Base-by-base conservation (phyloP, 1,284 basidiomycete species). In the Fomes fomentarius region DNA sequence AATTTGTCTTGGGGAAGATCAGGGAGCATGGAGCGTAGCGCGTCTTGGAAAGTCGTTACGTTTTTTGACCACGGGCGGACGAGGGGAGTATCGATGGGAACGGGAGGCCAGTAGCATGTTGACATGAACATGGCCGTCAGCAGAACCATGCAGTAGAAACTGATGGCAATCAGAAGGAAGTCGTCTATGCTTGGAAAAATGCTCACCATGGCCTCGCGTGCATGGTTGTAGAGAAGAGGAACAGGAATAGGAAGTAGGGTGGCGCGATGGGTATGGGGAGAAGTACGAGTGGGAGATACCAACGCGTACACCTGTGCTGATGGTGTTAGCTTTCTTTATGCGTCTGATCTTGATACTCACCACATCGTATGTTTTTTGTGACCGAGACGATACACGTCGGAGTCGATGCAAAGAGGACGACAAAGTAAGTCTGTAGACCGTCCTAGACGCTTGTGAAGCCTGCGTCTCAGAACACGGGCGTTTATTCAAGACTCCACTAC, bases 71-170 rank as follows among this genome's bases (percentile, higher is more conserved):
- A 87, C 3, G 90, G 84, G 15, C 67, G 68, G 21, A 82, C 77
- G 50, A 91, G 81, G 1, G 79, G 74, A 25, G 79, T 80, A 55
- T 84, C 79, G 38, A 86, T 68, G 11, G 88, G 81, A 42, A 90
- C 80, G 17, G 91, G 87, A 57, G 90, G 87, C 90, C 90, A 91
- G 69, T 92, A 91, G 68, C 91, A 93, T 11, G 90, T 89, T 14
- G 90, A 89, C 58, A 91, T 78, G 69, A 91, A 92, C 47, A 92
- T 77, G 14, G 90, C 87, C 0, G 83, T 79, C 17, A 93, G 81
- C 19, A 93, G 77, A 21, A 91, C 77, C 52, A 92, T 86, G 76
- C 90, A 93, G 69, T 93, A 93, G 66, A 92, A 89, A 64, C 90
- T 92, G 15, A 9, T 55, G 15, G 19, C 39, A 39, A 12, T 21